Base-by-base conservation (phyloP, 139 green algal species). In the Chlorella sp. region DNA sequence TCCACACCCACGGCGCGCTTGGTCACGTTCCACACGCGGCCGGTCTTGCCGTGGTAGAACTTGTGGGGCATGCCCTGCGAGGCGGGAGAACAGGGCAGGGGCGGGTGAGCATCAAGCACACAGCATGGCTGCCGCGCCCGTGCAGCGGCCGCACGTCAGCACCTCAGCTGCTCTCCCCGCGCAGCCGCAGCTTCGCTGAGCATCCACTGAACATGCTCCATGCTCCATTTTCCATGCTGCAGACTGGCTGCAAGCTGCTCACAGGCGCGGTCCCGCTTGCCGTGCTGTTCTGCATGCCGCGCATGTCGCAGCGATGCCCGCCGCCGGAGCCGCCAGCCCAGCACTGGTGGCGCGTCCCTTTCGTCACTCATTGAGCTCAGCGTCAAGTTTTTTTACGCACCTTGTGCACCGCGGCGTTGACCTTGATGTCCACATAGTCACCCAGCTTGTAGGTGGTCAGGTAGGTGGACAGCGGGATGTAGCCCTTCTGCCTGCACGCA, bases 371-470 rank as follows among this genome's bases (percentile, higher is more conserved):
- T n/a, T n/a, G n/a, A n/a, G n/a, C n/a, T n/a, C n/a, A n/a, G n/a
- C n/a, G n/a, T n/a, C n/a, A 2, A 60, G 13, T 3, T 8, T 38
- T 9, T 36, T 26, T 36, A 1, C 81, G 28, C 72, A 97, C 95
- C 95, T 98, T 97, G 76, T 99, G 97, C 81, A 99, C 94, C 40
- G 96, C 93, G 72, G 91, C 88, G 90, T 99, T 98, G 70, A 98
- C 96, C 90, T 99, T 99, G 90, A 99, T 97, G 93, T 99, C 97
- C 32, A 99, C 96, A 89, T 97, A 98, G 91, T 99, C 96, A 44
- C 97, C 97, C 58, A 99, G 76, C 92, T 96, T 98, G 93, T 96
- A 99, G 78, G 76, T 96, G 68, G 95, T 94, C 91, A 99, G 93
- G 93, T 99, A 99, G 19, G 90, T 95, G 64, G 92, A 92, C 22